These are phyloP conservation scores for Saturnispora galanensis DNA, from an alignment of 805 yeast species.

Conservation along the genomic window DNA sequence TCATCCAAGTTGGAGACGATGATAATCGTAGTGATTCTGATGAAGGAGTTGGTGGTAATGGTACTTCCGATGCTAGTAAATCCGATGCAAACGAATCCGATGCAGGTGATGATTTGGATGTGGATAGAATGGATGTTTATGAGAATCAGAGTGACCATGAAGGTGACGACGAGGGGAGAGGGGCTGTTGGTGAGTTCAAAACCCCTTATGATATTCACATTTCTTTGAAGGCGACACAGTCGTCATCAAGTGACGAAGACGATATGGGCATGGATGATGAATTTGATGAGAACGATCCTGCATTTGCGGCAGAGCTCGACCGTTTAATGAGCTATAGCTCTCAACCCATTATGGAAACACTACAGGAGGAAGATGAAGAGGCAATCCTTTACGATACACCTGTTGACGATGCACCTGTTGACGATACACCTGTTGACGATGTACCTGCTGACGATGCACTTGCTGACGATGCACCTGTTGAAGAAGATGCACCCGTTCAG, in stretches of 20 bases:
- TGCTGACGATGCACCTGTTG: no score
- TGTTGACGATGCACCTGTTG: not conserved
- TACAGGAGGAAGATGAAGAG: constrained; percentile 6
- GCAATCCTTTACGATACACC: not conserved
- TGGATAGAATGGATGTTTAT: not conserved
- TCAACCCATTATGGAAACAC: no score
- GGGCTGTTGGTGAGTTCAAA: no score
- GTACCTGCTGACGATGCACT: not conserved
- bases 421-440: not conserved
- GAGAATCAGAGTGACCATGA: not conserved
- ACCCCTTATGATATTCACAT: no score
- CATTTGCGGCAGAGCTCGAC: constrained; percentile 3
- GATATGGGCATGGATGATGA: constrained; percentile 1
- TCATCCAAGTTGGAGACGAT: constrained; percentile 1
- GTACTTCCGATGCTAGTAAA: not conserved
- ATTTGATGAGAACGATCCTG: constrained; percentile 3
- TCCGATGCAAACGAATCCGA: not conserved
- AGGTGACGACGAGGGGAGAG: not conserved
- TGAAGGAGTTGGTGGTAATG: not conserved
- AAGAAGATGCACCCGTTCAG: no score
- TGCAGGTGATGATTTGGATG: constrained; percentile 2
- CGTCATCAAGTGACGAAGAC: constrained; percentile 1
- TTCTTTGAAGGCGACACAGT: no score
- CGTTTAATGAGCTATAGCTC: constrained; percentile 1
- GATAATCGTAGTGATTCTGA: constrained; percentile 4